Percentiles rank a stretch among this genome's conserved stretches.
Evolutionary conservation across 257 asterid species (phyloP).

Genomic region (Forsythia viridissima): DNA sequence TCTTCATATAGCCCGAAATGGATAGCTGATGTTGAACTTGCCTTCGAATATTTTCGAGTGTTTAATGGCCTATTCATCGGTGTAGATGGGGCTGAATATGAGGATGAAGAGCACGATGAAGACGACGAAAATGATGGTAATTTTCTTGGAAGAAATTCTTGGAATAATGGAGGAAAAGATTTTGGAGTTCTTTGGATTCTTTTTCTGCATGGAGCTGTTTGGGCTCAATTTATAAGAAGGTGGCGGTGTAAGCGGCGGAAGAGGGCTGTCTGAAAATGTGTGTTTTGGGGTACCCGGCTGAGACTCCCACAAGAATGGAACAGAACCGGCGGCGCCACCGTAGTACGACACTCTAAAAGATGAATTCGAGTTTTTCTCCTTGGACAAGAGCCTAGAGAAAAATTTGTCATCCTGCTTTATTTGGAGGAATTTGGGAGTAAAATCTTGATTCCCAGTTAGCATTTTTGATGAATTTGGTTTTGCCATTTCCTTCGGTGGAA

Average conservation of each 20-base stretch:
- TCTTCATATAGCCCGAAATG: constrained; percentile 21
- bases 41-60: background rate
- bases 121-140: constrained; percentile 16
- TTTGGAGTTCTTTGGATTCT: constrained; percentile 27
- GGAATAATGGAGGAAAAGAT: constrained; percentile 35
- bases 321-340: constrained; percentile 59
- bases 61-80: constrained; percentile 21
- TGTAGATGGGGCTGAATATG: constrained; percentile 43
- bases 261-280: constrained; percentile 34
- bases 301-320: constrained; percentile 84
- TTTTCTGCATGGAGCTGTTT: constrained; percentile 16
- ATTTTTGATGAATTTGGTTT: constrained; percentile 17
- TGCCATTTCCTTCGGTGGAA: constrained; percentile 4
- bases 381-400: constrained; percentile 48
- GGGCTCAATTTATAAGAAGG: constrained; percentile 51
- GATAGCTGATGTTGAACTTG: constrained; percentile 29
- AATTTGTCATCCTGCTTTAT: constrained; percentile 41
- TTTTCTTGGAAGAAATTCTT: constrained; percentile 26
- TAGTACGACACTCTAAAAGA: constrained; percentile 63
- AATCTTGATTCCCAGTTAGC: constrained; percentile 24
- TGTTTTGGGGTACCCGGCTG: constrained; percentile 86
- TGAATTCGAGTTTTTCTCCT: constrained; percentile 41
- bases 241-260: constrained; percentile 81
- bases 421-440: constrained; percentile 30
- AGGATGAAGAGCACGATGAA: constrained; percentile 35